Evolutionary conservation across 1,139 yeast genomes (phyloP), one percentile per base, ranked within the genome.

Genomic region (Geotrichum restrictum): DNA sequence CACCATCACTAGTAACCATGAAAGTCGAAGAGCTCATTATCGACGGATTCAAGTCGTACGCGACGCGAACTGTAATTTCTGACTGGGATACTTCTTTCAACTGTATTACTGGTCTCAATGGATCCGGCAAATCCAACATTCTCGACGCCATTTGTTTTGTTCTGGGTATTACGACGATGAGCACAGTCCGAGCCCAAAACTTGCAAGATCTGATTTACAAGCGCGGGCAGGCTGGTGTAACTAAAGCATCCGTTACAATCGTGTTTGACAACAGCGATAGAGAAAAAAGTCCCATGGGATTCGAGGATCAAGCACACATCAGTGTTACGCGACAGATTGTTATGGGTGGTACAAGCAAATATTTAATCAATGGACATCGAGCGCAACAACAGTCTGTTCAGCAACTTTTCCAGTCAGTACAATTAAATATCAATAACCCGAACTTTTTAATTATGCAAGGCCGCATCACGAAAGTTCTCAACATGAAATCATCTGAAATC

Each of bases 401-500:
- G 56, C 91, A 85, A 62, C 72, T 94, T 48, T 89, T 94, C 66
- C 98, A 93, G 67, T 85, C 95, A 11, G 96, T 94, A 16, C 98
- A 94, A 69, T 77, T 94, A 58, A 94, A 94, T 65, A 91, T 94
- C 68, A 93, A 94, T 67, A 93, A 93, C 64, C 98, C 98, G 34
- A 94, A 93, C 69, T 94, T 94, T 69, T 76, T 94, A 62, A 94
- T 94, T 64, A 93, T 94, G 98, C 99, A 94, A 71, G 99, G 99
- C 56, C 86, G 88, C 65, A 94, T 94, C 70, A 94, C 98, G 34
- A 93, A 94, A 67, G 98, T 94, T 55, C 77, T 94, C 64, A 93
- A 94, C 68, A 93, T 93, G 98, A 89, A 88, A 64, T 95, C 98
- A 0, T 72, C 81, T 1, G 98, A 94, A 67, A 87, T 91, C 34